These are phyloP conservation scores for Periconia sp. DNA, from an alignment of 2,329 filamentous ascomycete species.

Conservation along the genomic window DNA sequence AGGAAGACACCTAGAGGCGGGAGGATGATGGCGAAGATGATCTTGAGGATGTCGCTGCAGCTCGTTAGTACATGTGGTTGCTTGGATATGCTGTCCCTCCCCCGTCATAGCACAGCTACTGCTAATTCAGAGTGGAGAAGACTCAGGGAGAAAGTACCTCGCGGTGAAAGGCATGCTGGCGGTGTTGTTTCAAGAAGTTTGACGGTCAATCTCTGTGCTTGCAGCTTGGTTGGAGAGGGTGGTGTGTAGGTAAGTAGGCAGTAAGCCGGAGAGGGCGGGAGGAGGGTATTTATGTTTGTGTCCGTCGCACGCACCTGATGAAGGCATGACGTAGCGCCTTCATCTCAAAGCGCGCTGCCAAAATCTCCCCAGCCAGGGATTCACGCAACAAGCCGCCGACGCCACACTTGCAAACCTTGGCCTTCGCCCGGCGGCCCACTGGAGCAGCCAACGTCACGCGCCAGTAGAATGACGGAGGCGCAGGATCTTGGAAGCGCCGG, in stretches of 20 bases:
- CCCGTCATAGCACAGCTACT: neutral
- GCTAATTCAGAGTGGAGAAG: slow-evolving; percentile 4
- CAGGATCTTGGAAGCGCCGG: neutral
- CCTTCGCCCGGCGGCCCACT: neutral
- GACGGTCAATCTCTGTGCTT: neutral
- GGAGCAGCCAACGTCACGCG: neutral
- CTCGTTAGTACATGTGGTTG: slow-evolving; percentile 18
- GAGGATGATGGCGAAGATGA: slow-evolving; percentile 87
- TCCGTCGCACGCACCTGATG: slow-evolving; percentile 21
- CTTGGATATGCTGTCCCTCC: slow-evolving; percentile 6
- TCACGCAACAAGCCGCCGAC: neutral
- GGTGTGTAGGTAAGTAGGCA: neutral
- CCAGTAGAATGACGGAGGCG: neutral
- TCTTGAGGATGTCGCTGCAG: slow-evolving; percentile 75
- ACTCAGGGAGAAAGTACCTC: slow-evolving; percentile 50
- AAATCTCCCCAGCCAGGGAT: neutral
- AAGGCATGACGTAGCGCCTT: slow-evolving; percentile 16
- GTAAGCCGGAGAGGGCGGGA: neutral
- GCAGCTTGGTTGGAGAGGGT: neutral
- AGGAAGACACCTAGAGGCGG: slow-evolving; percentile 93
- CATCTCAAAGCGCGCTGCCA: neutral
- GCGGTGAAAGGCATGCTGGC: slow-evolving; percentile 66
- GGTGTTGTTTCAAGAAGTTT: slow-evolving; percentile 16
- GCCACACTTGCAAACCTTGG: neutral
- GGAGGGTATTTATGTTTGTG: neutral